A percentile compares a stretch with the other conserved stretches of the same genome.
Evolutionary conservation across 805 yeast genomes (phyloP).

Genomic region (Wickerhamiella nectarea): DNA sequence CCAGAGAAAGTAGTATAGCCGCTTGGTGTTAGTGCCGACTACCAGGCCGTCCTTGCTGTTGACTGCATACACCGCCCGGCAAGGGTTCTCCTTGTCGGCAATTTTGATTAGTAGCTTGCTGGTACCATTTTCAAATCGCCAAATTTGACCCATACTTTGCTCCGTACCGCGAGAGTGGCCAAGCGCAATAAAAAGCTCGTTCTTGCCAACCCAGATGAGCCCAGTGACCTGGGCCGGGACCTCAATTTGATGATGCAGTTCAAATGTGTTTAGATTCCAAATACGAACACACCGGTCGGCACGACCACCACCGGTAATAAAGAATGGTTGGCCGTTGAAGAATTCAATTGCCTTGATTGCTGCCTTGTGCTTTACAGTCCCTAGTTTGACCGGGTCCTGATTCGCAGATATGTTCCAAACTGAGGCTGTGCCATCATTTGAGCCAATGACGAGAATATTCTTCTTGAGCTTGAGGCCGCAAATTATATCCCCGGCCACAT

Average conservation of each 20-base stretch:
- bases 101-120: background rate
- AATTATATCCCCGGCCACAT: background rate
- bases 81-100: background rate
- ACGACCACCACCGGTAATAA: conserved; percentile 8
- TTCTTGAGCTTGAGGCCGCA: background rate
- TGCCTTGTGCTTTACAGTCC: background rate
- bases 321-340: background rate
- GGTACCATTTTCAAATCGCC: background rate
- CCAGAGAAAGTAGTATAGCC: background rate
- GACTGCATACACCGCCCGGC: background rate
- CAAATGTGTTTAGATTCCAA: background rate
- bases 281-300: conserved; percentile 3
- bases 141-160: background rate
- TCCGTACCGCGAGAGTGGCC: conserved; percentile 2
- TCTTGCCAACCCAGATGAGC: conserved; percentile 3
- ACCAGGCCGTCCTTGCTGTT: background rate
- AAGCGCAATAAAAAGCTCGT: conserved; percentile 2
- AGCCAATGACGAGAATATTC: background rate
- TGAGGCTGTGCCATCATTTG: conserved; percentile 2
- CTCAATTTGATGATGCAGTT: background rate
- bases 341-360: conserved; percentile 7
- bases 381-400: background rate
- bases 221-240: conserved; percentile 6
- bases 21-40: conserved; percentile 2
- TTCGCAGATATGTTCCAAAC: background rate